Evolutionary conservation across 768 basidiomycete species (phyloP).

Genomic region (Candolleomyces eurysporus): DNA sequence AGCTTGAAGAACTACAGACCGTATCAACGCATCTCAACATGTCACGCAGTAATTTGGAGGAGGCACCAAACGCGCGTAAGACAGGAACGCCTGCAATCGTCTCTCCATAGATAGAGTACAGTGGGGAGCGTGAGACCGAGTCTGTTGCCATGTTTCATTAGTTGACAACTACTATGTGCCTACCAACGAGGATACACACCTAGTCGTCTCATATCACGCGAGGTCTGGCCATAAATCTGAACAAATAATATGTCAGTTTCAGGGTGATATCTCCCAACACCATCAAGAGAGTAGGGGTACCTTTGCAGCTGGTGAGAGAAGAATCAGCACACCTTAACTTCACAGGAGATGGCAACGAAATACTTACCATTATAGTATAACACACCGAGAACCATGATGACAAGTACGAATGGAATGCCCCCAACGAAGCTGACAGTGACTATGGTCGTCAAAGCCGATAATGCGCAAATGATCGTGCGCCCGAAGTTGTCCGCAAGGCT

Average conservation of each 20-base stretch:
- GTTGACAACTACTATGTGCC: background rate
- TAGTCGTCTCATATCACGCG: conserved; percentile 79
- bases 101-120: conserved; percentile 45
- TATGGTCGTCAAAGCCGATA: conserved; percentile 72
- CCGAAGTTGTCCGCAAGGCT: conserved; percentile 83
- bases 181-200: conserved; percentile 39
- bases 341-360: background rate
- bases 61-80: conserved; percentile 84
- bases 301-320: conserved; percentile 32
- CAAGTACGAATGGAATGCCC: conserved; percentile 70
- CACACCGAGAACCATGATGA: conserved; percentile 50
- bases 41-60: conserved; percentile 81
- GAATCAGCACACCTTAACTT: background rate
- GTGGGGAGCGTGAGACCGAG: conserved; percentile 46
- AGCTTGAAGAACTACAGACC: conserved; percentile 36
- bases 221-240: conserved; percentile 62
- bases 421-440: conserved; percentile 77
- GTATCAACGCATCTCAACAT: conserved; percentile 84
- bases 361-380: conserved; percentile 71
- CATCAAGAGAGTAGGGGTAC: conserved; percentile 15
- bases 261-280: background rate
- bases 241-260: conserved; percentile 6
- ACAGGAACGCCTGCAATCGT: conserved; percentile 43
- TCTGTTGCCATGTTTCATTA: conserved; percentile 24
- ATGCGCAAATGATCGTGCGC: conserved; percentile 65